Evolutionary conservation across 2,329 filamentous ascomycete genomes (phyloP).

Genomic region (Ophiocordyceps sinensis): DNA sequence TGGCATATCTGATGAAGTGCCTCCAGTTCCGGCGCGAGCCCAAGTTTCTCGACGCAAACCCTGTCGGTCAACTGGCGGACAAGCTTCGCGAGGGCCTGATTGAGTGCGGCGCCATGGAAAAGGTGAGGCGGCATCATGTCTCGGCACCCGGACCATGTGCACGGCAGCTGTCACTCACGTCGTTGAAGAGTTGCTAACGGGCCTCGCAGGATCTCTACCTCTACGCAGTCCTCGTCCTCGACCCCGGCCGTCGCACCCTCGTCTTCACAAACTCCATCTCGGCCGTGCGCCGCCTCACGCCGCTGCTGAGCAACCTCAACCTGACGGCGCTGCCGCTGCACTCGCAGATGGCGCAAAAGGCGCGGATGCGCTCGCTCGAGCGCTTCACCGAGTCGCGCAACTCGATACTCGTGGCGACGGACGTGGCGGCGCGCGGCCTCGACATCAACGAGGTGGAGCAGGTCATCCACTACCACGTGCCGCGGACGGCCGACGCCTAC

Average conservation of each 20-base stretch:
- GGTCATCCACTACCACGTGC: constrained; percentile 90
- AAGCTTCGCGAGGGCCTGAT: constrained; percentile 78
- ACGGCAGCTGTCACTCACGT: not conserved
- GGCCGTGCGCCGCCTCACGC: constrained; percentile 71
- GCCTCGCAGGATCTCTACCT: constrained; percentile 65
- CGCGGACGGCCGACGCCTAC: constrained; percentile 80
- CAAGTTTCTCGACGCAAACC: constrained; percentile 86
- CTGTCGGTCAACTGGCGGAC: constrained; percentile 74
- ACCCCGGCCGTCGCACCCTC: constrained; percentile 66
- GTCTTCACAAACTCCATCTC: constrained; percentile 96
- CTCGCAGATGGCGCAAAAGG: constrained; percentile 92
- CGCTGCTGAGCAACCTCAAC: constrained; percentile 70
- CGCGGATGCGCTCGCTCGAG: constrained; percentile 82
- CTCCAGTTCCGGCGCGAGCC: constrained; percentile 78
- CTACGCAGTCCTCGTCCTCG: constrained; percentile 72
- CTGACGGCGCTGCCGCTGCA: constrained; percentile 68
- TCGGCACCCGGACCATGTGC: too few species aligned
- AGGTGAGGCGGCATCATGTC: constrained; percentile 34
- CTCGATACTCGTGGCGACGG: constrained; percentile 72
- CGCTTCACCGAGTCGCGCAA: constrained; percentile 60
- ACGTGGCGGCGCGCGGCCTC: constrained; percentile 84
- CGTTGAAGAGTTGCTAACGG: not conserved
- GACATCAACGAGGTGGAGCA: constrained; percentile 85
- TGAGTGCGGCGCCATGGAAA: constrained; percentile 86
- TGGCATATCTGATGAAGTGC: constrained; percentile 85